phyloP scores from a whole-genome alignment of 23 red algal species.

The Agarophyton chilense region DNA sequence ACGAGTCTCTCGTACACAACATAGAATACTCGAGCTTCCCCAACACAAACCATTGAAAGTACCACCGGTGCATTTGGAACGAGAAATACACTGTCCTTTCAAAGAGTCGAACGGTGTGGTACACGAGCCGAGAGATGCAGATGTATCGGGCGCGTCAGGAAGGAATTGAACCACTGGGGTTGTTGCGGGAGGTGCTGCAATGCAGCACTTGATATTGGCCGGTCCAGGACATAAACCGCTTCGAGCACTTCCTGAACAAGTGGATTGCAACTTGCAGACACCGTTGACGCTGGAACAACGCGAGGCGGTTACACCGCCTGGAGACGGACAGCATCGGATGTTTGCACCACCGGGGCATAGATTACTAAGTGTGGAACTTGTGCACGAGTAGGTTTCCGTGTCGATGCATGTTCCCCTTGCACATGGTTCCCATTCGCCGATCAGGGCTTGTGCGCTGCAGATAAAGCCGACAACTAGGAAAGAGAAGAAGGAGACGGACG shows the following conservation, averaged over 20 bases:
- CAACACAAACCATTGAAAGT: constrained; percentile 7
- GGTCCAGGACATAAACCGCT: constrained; percentile 2
- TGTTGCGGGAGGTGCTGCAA: too few relatives aligned
- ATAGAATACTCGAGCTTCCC: not conserved
- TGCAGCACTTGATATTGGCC: constrained; percentile 1
- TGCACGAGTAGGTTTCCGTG: not conserved
- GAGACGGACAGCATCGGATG: constrained; percentile 10
- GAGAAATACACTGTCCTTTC: not conserved
- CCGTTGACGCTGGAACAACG: not conserved
- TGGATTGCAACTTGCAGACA: not conserved
- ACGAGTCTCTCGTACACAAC: not conserved
- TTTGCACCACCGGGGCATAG: not conserved
- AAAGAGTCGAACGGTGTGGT: not conserved
- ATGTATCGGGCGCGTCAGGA: not conserved
- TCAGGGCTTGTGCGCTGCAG: too few relatives aligned
- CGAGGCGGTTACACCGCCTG: not conserved
- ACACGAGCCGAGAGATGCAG: not conserved
- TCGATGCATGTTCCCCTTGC: not conserved
- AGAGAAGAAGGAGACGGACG: too few relatives aligned
- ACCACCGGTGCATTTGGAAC: constrained; percentile 29
- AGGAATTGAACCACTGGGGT: not conserved
- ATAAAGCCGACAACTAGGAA: too few relatives aligned
- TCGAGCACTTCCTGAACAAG: not conserved
- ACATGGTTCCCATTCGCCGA: not conserved
- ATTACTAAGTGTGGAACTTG: not conserved